These are phyloP conservation scores for Anacardium occidentale DNA, from an alignment of 345 rosid species.

Conservation along the genomic window DNA sequence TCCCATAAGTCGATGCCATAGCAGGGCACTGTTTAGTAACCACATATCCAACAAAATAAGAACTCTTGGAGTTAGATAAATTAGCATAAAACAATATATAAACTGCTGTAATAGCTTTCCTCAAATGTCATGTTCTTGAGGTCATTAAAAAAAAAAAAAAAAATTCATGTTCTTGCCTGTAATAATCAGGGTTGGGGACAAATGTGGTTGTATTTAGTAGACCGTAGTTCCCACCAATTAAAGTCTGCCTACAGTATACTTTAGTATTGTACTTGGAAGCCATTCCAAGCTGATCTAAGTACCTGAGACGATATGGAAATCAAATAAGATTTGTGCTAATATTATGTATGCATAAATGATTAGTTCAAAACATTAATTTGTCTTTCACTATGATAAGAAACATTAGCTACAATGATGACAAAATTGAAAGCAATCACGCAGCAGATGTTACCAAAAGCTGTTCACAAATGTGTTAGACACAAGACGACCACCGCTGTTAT, in stretches of 20 bases:
- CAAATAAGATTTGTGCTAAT: slow-evolving; percentile 1
- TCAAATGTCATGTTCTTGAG: slow-evolving; percentile 28
- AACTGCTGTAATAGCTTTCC: not conserved
- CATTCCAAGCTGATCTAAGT: slow-evolving; percentile 98
- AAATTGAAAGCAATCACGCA: slow-evolving; percentile 7
- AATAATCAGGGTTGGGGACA: slow-evolving; percentile 90
- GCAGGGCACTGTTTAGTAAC: slow-evolving; percentile 61
- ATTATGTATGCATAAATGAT: not conserved
- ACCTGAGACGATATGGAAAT: slow-evolving; percentile 44
- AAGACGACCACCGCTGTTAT: slow-evolving; percentile 82
- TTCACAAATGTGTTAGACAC: slow-evolving; percentile 84
- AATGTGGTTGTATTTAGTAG: slow-evolving; percentile 66
- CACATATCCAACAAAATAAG: slow-evolving; percentile 23
- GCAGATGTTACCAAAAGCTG: slow-evolving; percentile 79
- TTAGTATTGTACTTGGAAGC: slow-evolving; percentile 83
- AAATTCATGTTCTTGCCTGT: slow-evolving; percentile 60
- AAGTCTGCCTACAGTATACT: slow-evolving; percentile 93
- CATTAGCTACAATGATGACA: not conserved
- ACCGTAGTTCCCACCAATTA: slow-evolving; percentile 89
- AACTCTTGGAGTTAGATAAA: slow-evolving; percentile 22
- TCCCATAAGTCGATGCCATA: slow-evolving; percentile 97
- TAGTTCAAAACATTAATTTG: slow-evolving; percentile 2
- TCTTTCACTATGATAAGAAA: slow-evolving; percentile 9
- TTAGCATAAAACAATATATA: not conserved
- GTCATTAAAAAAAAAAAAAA: no score